These are phyloP conservation scores for Rhizophagus prolifer DNA, from an alignment of 192 early-diverging fungal genomes.

Conservation along the genomic window DNA sequence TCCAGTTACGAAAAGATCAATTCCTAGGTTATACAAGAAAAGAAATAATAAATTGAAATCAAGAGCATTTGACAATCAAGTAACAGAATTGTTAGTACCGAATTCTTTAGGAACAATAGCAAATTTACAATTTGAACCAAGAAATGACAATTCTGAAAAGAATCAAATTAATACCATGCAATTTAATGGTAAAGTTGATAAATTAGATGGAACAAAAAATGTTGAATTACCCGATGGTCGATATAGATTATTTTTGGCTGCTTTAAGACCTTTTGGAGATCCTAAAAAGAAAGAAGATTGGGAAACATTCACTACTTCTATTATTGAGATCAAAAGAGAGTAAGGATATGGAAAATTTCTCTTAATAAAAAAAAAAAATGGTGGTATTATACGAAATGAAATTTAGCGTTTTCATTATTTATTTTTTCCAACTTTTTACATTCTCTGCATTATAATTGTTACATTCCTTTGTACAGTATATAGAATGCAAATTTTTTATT, in stretches of 20 bases:
- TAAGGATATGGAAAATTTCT: too few species aligned
- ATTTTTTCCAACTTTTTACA: not conserved
- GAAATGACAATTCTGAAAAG: not conserved
- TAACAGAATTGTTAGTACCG: not conserved
- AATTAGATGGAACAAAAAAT: not conserved
- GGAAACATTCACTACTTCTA: constrained; percentile 35
- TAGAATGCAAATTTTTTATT: not conserved
- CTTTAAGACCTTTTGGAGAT: constrained; percentile 36
- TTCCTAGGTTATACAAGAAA: not conserved
- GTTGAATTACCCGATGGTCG: constrained; percentile 31
- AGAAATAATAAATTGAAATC: not conserved
- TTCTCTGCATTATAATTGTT: not conserved
- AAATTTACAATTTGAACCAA: not conserved
- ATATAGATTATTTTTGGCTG: constrained; percentile 37
- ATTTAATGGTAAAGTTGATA: not conserved
- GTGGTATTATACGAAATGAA: too few species aligned
- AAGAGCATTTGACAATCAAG: not conserved
- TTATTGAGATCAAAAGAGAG: constrained; percentile 31
- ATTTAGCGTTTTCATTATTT: not conserved
- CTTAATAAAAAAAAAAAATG: not conserved
- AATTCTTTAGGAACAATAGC: not conserved
- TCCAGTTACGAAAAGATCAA: not conserved
- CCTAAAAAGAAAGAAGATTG: constrained; percentile 33
- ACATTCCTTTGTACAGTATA: not conserved
- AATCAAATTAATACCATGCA: not conserved